Evolutionary conservation across 1,284 basidiomycete species (phyloP).

Genomic region (Ceratobasidium sp.): DNA sequence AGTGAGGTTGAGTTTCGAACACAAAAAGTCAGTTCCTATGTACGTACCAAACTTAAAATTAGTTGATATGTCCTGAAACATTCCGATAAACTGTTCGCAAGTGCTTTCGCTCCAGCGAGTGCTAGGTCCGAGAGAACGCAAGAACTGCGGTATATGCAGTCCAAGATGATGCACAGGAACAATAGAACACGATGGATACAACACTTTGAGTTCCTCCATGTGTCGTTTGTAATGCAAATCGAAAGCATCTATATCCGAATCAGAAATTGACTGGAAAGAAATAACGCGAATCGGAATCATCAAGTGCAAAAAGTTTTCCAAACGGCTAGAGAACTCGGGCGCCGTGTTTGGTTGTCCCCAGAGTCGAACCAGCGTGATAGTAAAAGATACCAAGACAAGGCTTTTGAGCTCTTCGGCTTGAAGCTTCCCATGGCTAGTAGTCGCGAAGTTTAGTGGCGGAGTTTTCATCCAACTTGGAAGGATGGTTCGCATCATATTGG

Average conservation of each 20-base stretch:
- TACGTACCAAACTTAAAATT: conserved; percentile 41
- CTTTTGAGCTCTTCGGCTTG: conserved; percentile 50
- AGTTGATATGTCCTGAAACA: conserved; percentile 28
- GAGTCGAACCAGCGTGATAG: conserved; percentile 43
- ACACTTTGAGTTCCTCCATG: not conserved
- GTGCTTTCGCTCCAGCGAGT: conserved; percentile 28
- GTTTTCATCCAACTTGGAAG: conserved; percentile 44
- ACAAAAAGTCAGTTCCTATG: not conserved
- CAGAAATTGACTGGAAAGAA: not conserved
- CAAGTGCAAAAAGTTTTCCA: conserved; percentile 39
- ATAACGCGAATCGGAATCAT: not conserved
- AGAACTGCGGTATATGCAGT: conserved; percentile 34
- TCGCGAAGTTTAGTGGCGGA: conserved; percentile 36
- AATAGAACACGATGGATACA: conserved; percentile 21
- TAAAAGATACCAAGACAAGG: conserved; percentile 44
- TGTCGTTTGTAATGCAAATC: conserved; percentile 1
- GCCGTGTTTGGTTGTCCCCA: conserved; percentile 16
- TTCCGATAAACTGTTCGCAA: conserved; percentile 39
- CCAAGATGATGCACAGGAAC: conserved; percentile 35
- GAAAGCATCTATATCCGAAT: conserved; percentile 7
- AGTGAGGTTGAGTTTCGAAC: not conserved
- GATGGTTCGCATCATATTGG: conserved; percentile 30
- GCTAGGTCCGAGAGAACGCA: conserved; percentile 35
- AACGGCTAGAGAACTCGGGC: not conserved
- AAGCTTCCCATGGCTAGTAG: conserved; percentile 39